Percentiles rank a stretch among this genome's conserved stretches.
Conservation (phyloP, 805 yeast species). For the Wickerhamomyces silvicola region DNA sequence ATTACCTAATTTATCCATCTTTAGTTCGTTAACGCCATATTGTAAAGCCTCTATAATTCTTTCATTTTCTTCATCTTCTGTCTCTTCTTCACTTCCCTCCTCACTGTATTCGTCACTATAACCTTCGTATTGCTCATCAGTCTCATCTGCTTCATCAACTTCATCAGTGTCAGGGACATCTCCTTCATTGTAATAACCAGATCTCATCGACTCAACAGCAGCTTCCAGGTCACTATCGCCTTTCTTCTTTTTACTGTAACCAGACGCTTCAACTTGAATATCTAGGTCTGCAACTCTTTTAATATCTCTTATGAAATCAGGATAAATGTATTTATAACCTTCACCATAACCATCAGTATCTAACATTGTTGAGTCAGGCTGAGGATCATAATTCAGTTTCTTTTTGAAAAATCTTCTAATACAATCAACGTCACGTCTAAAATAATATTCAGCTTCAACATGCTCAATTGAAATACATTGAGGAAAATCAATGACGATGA, state of each 20-base stretch:
- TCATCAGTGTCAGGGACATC: conserved; percentile 29
- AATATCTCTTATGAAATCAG: conserved; percentile 74
- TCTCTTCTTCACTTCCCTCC: conserved; percentile 27
- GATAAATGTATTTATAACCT: conserved; percentile 70
- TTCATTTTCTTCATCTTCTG: conserved; percentile 41
- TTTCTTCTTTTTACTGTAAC: conserved; percentile 53
- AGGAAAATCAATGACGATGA: conserved; percentile 95
- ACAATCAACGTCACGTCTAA: conserved; percentile 90
- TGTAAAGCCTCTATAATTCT: conserved; percentile 67
- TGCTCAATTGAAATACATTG: conserved; percentile 95
- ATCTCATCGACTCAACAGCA: conserved; percentile 66
- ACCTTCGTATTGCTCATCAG: conserved; percentile 24
- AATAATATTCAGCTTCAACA: conserved; percentile 78
- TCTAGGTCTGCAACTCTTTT: conserved; percentile 65
- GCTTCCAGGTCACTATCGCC: conserved; percentile 65
- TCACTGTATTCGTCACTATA: conserved; percentile 23
- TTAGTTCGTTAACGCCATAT: conserved; percentile 54
- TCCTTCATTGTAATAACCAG: conserved; percentile 27
- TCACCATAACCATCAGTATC: conserved; percentile 80
- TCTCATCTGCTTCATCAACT: conserved; percentile 60
- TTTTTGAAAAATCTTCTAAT: conserved; percentile 75
- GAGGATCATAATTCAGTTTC: conserved; percentile 70
- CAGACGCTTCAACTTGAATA: conserved; percentile 87
- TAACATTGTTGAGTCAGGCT: conserved; percentile 59
- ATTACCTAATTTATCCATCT: conserved; percentile 79